phyloP scores from a whole-genome alignment of 129 eudicot genomes.

The Centella asiatica region DNA sequence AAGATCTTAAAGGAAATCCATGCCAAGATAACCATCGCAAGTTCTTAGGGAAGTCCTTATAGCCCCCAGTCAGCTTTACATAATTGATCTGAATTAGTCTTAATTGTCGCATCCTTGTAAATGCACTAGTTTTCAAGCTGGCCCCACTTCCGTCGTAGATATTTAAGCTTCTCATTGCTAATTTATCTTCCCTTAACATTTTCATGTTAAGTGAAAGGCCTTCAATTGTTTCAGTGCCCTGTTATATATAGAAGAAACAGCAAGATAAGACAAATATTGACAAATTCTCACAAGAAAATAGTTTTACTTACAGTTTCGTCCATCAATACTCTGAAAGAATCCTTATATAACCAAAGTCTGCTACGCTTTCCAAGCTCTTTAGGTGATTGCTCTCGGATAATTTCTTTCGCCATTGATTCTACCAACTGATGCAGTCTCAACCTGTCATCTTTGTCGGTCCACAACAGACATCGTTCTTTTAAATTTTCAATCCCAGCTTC shows the following conservation, averaged over 20 bases:
- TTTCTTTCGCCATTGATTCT: no score
- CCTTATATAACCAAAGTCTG: conserved; percentile 15
- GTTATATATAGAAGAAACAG: background rate
- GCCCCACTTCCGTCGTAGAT: no score
- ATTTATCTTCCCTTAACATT: no score
- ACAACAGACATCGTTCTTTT: conserved; percentile 20
- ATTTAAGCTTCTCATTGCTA: no score
- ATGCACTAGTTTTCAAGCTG: no score
- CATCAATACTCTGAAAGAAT: conserved; percentile 10
- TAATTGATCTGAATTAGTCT: no score
- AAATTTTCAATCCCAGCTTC: no score
- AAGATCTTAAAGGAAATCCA: no score
- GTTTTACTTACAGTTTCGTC: conserved; percentile 13
- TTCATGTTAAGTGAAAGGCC: conserved; percentile 20
- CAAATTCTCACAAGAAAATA: background rate
- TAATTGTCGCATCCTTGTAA: no score
- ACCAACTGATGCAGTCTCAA: conserved; percentile 23
- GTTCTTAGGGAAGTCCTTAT: no score
- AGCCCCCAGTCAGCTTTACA: no score
- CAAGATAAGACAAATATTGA: background rate
- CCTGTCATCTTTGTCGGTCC: background rate
- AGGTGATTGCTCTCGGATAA: conserved; percentile 19
- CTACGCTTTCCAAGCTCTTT: conserved; percentile 15
- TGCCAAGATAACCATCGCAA: no score
- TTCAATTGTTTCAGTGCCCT: conserved; percentile 13